Evolutionary conservation across 768 basidiomycete species (phyloP).

Genomic region (Solioccasus polychromus): DNA sequence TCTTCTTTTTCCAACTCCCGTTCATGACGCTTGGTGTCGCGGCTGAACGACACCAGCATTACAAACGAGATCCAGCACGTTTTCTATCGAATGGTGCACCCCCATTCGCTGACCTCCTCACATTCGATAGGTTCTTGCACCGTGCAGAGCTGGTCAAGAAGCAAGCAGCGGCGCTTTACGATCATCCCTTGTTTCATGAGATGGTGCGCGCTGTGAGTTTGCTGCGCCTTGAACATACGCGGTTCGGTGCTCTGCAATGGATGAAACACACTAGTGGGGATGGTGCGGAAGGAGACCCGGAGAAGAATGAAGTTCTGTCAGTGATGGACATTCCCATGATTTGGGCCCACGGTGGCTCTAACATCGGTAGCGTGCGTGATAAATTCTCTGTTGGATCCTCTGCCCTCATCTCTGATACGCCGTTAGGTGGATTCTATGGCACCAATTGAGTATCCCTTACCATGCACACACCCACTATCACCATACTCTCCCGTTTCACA

Average conservation of each 20-base stretch:
- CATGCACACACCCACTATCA: constrained; percentile 21
- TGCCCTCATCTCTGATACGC: neutral
- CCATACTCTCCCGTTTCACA: constrained; percentile 18
- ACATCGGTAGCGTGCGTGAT: constrained; percentile 29
- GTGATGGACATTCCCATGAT: constrained; percentile 5
- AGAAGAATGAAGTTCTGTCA: constrained; percentile 2
- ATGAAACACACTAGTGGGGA: constrained; percentile 11
- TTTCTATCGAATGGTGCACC: constrained; percentile 30
- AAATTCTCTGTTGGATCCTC: neutral
- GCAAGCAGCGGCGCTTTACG: constrained; percentile 32
- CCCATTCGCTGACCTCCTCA: constrained; percentile 39
- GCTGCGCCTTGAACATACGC: constrained; percentile 4
- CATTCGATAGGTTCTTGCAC: constrained; percentile 44
- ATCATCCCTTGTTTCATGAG: constrained; percentile 48
- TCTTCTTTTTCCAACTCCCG: constrained; percentile 42
- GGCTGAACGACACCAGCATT: neutral
- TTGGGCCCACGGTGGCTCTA: constrained; percentile 21
- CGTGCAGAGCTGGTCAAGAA: constrained; percentile 37
- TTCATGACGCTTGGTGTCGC: constrained; percentile 32
- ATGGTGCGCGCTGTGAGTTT: constrained; percentile 28
- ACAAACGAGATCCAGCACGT: neutral
- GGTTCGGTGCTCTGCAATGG: constrained; percentile 19
- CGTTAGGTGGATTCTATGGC: constrained; percentile 33
- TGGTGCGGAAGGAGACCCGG: neutral
- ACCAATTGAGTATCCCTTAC: constrained; percentile 38